A percentile compares a stretch with the other conserved stretches of the same genome.
These are phyloP conservation scores for Boletus rex-veris DNA, from an alignment of 768 basidiomycete genomes.

Conservation along the genomic window DNA sequence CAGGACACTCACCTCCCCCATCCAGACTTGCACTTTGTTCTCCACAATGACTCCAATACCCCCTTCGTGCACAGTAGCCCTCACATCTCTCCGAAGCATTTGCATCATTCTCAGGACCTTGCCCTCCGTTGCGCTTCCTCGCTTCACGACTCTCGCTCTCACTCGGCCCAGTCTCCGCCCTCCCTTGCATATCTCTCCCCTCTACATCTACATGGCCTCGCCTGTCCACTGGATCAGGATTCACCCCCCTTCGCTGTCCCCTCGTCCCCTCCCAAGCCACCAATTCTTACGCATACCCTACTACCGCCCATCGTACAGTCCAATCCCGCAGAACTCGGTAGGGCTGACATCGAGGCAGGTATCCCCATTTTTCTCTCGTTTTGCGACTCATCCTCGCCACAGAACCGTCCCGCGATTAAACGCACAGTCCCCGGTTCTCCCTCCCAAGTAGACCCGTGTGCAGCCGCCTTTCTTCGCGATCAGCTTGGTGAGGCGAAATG, in stretches of 20 bases:
- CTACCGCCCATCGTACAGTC: constrained; percentile 34
- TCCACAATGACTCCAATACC: constrained; percentile 17
- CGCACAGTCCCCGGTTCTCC: constrained; percentile 19
- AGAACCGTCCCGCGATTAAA: constrained; percentile 29
- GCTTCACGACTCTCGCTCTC: constrained; percentile 28
- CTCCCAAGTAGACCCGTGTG: constrained; percentile 40
- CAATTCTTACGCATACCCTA: constrained; percentile 27
- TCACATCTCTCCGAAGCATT: constrained; percentile 29
- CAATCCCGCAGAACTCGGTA: constrained; percentile 29
- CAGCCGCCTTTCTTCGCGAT: constrained; percentile 44
- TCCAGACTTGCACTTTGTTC: constrained; percentile 27
- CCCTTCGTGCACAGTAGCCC: constrained; percentile 21
- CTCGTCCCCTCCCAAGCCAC: constrained; percentile 23
- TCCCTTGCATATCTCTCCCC: constrained; percentile 25
- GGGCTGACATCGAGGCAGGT: constrained; percentile 26
- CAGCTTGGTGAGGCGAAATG: constrained; percentile 42
- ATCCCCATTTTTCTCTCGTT: background rate
- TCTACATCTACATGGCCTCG: constrained; percentile 27
- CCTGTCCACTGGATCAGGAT: constrained; percentile 16
- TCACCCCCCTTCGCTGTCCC: constrained; percentile 16
- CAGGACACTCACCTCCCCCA: constrained; percentile 27
- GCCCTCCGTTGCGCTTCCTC: constrained; percentile 14
- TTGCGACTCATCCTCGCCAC: constrained; percentile 10
- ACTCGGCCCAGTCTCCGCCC: constrained; percentile 22
- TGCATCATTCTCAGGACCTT: constrained; percentile 26